These are phyloP conservation scores for Fomitopsis palustris DNA, from an alignment of 1,284 basidiomycete species.

Conservation along the genomic window DNA sequence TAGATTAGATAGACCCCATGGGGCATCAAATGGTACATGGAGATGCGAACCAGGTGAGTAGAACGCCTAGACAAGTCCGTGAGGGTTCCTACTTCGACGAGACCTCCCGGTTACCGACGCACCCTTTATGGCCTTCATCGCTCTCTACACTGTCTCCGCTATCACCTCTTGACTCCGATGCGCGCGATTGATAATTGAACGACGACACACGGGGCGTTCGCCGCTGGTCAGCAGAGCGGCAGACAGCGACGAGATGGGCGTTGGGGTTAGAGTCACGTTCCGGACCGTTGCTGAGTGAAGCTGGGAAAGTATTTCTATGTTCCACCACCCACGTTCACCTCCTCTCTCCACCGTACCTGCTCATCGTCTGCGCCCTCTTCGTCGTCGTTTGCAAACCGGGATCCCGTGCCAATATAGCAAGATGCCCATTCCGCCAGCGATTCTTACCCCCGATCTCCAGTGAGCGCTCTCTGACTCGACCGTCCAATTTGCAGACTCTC, in stretches of 20 bases:
- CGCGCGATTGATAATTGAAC: background rate
- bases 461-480: constrained; percentile 14
- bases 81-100: constrained; percentile 3
- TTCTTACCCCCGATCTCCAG: constrained; percentile 24
- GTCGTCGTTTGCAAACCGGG: background rate
- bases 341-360: background rate
- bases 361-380: background rate
- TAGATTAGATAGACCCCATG: background rate
- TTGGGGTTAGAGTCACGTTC: constrained; percentile 8
- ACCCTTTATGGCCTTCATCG: constrained; percentile 69
- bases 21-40: background rate
- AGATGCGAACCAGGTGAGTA: constrained; percentile 65
- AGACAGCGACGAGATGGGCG: constrained; percentile 4
- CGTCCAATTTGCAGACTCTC: background rate
- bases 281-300: constrained; percentile 8
- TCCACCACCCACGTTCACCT: constrained; percentile 9
- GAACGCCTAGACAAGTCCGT: constrained; percentile 44
- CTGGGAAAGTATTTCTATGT: constrained; percentile 12
- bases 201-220: background rate
- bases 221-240: background rate
- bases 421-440: constrained; percentile 28
- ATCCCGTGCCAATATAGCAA: constrained; percentile 7
- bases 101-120: constrained; percentile 13
- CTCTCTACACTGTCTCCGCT: background rate
- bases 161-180: background rate